Evolutionary conservation across 441 rosid genomes (phyloP), one percentile per base, ranked within the genome.

Genomic region (Pelargonium fulgidum): DNA sequence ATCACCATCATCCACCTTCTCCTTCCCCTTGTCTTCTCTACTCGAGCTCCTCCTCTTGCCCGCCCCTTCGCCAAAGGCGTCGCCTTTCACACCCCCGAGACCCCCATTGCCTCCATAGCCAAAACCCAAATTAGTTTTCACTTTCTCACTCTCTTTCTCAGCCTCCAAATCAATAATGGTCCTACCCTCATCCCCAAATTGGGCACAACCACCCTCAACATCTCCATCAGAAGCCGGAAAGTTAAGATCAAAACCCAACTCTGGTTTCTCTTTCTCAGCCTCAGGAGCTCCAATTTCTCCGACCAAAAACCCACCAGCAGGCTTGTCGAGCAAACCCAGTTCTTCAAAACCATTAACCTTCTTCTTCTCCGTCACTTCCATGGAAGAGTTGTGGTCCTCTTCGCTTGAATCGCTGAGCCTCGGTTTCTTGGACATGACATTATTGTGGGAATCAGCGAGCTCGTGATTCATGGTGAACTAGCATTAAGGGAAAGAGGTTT

Each of bases 71-170:
- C 52, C n/a, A 47, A 47, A 47, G 52, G 52, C 14, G 3, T 47
- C 52, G 14, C 52, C 52, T 47, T 47, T 47, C 3, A 1, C 52
- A 47, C 52, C 13, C 52, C 52, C 52, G 1, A 47, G 52, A 12
- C n/a, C 52, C 52, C 52, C 52, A 47, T 47, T 47, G 12, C 52
- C 52, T 47, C 52, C 52, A 12, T 47, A 47, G n/a, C 52, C 52
- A 10, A 47, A 47, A 47, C n/a, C 52, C 12, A 47, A 9, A 13
- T 47, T n/a, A 11, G 14, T 47, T 1, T n/a, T 47, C 52, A 11
- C 11, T 42, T n/a, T 16, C 14, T 47, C 52, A 12, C 52, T 0
- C 52, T 12, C 52, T 1, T 26, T 26, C 33, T 26, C 33, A 26
- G 33, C 33, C 33, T 26, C 33, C 33, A 26, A 26, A 26, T 26